Percentiles rank a stretch among this genome's conserved stretches.
phyloP scores from a whole-genome alignment of 768 basidiomycete species.

The Leccinum broughii region DNA sequence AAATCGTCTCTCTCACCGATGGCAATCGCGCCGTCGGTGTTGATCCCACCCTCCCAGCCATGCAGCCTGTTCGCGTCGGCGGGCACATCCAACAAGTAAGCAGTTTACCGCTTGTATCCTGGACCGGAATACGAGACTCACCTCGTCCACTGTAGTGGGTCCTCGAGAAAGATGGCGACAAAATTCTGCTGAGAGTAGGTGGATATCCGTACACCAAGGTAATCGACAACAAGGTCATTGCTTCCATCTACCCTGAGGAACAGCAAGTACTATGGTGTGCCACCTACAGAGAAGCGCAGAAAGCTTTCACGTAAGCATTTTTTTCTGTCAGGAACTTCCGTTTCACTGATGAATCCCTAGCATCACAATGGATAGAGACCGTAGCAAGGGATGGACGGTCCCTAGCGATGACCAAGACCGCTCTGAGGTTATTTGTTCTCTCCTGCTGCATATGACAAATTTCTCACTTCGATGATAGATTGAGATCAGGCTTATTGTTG shows the following conservation, averaged over 20 bases:
- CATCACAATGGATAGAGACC: background rate
- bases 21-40: background rate
- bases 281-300: background rate
- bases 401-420: background rate
- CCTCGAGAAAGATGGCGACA: background rate
- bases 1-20: background rate
- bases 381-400: background rate
- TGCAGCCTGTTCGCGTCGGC: background rate
- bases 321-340: background rate
- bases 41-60: background rate
- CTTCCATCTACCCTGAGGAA: background rate
- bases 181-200: background rate
- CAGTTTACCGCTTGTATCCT: background rate
- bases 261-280: background rate
- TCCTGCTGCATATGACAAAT: too few relatives aligned
- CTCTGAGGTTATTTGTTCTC: too few relatives aligned
- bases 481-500: background rate
- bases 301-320: background rate
- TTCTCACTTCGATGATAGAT: background rate
- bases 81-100: background rate
- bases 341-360: background rate
- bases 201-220: background rate
- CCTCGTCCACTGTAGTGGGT: background rate
- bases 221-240: background rate
- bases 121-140: background rate